phyloP scores from a whole-genome alignment of 108 stramenopile genomes.

The Poteriospumella lacustris region DNA sequence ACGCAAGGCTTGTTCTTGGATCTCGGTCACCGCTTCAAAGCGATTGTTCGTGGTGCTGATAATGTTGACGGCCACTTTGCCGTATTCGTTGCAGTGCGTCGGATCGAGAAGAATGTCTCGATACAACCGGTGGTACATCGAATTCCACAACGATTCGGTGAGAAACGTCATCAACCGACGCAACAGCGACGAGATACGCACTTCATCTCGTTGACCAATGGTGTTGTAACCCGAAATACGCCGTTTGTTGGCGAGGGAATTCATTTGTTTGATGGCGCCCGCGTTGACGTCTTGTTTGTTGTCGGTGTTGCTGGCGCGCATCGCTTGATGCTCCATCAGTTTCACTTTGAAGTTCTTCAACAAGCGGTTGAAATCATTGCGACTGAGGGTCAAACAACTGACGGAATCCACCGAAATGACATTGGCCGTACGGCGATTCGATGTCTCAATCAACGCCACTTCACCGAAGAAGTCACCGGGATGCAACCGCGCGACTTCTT shows the following conservation, averaged over 20 bases:
- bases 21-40: background rate
- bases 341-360: constrained; percentile 13
- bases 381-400: constrained; percentile 20
- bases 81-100: background rate
- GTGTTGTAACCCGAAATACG: constrained; percentile 17
- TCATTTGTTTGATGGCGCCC: constrained; percentile 10
- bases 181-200: background rate
- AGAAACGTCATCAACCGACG: background rate
- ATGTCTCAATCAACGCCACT: constrained; percentile 24
- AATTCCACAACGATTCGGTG: constrained; percentile 17
- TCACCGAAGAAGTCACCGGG: constrained; percentile 30
- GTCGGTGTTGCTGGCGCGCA: background rate
- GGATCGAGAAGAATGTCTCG: constrained; percentile 6
- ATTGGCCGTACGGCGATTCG: constrained; percentile 20
- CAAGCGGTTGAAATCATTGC: constrained; percentile 17
- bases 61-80: background rate
- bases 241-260: background rate
- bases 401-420: constrained; percentile 14
- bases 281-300: background rate
- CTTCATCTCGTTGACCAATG: background rate
- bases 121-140: constrained; percentile 1
- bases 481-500: background rate
- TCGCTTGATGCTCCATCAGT: constrained; percentile 9
- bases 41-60: background rate
- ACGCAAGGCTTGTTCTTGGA: background rate